Evolutionary conservation across 2,329 filamentous ascomycete genomes (phyloP).

Genomic region (Fusarium sp.): DNA sequence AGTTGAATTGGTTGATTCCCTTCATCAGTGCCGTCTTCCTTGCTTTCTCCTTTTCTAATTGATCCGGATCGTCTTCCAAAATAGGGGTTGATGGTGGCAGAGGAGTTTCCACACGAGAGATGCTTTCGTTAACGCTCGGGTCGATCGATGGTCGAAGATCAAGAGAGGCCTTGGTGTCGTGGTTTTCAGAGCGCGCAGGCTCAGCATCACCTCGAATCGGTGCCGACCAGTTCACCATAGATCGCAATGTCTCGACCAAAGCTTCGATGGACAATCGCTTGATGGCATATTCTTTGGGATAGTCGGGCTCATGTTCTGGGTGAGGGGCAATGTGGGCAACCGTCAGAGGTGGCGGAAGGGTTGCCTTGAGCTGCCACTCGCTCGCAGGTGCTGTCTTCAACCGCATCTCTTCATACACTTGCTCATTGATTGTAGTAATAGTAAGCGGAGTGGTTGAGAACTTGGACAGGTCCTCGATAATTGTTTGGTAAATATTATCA

Average conservation of each 20-base stretch:
- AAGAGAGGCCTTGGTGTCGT: slow-evolving; percentile 52
- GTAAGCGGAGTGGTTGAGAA: slow-evolving; percentile 83
- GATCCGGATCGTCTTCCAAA: slow-evolving; percentile 88
- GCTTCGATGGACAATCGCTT: slow-evolving; percentile 91
- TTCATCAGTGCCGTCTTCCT: slow-evolving; percentile 92
- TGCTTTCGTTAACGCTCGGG: slow-evolving; percentile 68
- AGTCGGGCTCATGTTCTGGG: slow-evolving; percentile 72
- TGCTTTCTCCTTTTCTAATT: slow-evolving; percentile 95
- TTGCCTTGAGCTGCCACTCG: slow-evolving; percentile 90
- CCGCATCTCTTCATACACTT: slow-evolving; percentile 85
- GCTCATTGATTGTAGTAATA: slow-evolving; percentile 81
- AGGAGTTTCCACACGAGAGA: slow-evolving; percentile 70
- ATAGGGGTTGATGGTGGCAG: slow-evolving; percentile 73
- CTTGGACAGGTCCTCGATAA: slow-evolving; percentile 92
- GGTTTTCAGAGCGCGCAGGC: slow-evolving; percentile 43
- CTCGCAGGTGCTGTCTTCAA: slow-evolving; percentile 68
- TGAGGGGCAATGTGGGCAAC: slow-evolving; percentile 76
- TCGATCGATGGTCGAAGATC: slow-evolving; percentile 74
- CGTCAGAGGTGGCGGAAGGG: slow-evolving; percentile 86
- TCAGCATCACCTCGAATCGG: slow-evolving; percentile 68
- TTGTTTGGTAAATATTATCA: slow-evolving; percentile 95
- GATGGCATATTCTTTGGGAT: slow-evolving; percentile 89
- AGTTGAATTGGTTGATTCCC: slow-evolving; percentile 93
- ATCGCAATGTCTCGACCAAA: slow-evolving; percentile 87
- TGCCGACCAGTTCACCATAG: slow-evolving; percentile 90